Base-by-base conservation (phyloP, 805 yeast species). In the Wickerhamiella occidentalis region DNA sequence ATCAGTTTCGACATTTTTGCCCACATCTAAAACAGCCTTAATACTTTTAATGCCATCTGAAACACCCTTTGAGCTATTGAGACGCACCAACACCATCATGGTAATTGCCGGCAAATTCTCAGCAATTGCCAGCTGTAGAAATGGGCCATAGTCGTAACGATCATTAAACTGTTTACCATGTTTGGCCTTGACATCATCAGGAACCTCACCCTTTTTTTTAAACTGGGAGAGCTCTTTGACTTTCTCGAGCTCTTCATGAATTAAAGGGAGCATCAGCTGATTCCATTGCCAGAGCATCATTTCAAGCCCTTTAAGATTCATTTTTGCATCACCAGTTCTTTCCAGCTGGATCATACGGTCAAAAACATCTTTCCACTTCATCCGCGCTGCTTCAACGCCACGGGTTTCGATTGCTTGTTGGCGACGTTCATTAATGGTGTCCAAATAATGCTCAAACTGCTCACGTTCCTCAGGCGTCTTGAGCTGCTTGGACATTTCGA, bases 221-320 rank as follows among this genome's bases (percentile, higher is more conserved):
- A 61, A 64, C 18, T 62, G 52, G 15, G 62, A 52, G 2, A 79
- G 65, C 29, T 70, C 66, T 49, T 73, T 63, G 59, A 88, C 78
- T 17, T 73, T 69, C 36, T 68, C 68, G 9, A 78, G 73, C 62
- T 86, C 96, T 54, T 77, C 76, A 54, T 77, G 68, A 12, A 92
- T 74, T 47, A 79, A 67, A 0, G 94, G 92, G 26, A 79, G 64
- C 75, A 88, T 72, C 43, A 77, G 79, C 48, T 73, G 72, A 55
- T 82, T 81, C 98, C 98, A 92, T 52, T 77, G 76, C 77, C 86
- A 92, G 36, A 92, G 67, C 55, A 79, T 79, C 1, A 79, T 80
- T 51, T 86, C 87, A 36, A 88, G 68, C 11, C 77, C 74, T 51
- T 77, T 75, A 30, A 55, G 40, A 22, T 51, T 56, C 12, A 55